Base-by-base conservation (phyloP, 2,329 filamentous ascomycete species). In the Teratosphaeria destructans region DNA sequence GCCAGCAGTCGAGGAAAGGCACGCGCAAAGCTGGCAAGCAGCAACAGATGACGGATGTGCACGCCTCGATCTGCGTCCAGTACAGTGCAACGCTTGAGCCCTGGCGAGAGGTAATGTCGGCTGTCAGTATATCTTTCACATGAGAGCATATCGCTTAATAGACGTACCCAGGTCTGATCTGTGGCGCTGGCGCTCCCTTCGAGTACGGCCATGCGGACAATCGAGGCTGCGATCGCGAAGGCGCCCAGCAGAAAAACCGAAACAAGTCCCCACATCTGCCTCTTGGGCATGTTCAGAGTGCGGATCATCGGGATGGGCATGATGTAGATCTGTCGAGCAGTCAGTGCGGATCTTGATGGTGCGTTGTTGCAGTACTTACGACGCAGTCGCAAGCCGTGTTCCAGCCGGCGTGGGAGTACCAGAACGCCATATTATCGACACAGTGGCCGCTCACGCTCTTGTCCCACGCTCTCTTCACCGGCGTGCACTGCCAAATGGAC, bases 251-350 rank as follows among this genome's bases (percentile, higher is more conserved):
- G 47, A 57, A 69, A 69, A 23, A 68, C 62, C 6, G 65, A 59
- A 19, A 66, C 59, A 3, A 69, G 54, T 3, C 68, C 67, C 39
- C 57, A 54, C 54, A 64, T 69, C 19, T 64, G 63, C 6, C 58
- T 55, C 8, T 57, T 39, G n/a, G 59, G 55, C n/a, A 69, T 62
- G 39, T 67, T 65, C 4, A 72, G 58, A 3, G 53, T 64, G 39
- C 60, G 58, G 37, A 72, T 64, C 16, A 67, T 57, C 1, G 67
- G 67, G 16, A 72, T 64, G 3, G 69, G 70, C 11, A 72, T 61
- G 43, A 65, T 26, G 61, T 64, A 71, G 57, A 72, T 62, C 64
- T 61, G 57, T 57, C 43, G 43, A 10, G 43, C 43, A 49, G 43
- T 49, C 43, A 49, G 43, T 49, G n/a, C 4, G 43, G 11, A 19